phyloP scores from a whole-genome alignment of 192 early-diverging fungal genomes.

The Funneliformis mosseae region DNA sequence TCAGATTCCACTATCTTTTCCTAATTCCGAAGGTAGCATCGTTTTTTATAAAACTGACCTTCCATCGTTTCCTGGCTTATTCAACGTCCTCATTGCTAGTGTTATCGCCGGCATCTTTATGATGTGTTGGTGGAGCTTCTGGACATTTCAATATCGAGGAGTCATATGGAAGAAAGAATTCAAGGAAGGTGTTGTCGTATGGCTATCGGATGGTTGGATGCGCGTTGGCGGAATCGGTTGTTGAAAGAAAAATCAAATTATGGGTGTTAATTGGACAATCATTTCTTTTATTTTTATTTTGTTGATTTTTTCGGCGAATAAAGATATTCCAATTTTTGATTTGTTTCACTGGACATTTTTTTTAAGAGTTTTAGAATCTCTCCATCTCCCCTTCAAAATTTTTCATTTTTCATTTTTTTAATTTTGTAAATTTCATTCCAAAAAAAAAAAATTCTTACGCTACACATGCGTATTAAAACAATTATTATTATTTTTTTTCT shows the following conservation, averaged over 20 bases:
- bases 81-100: slow-evolving; percentile 45
- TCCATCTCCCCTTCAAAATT: no score
- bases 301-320: no score
- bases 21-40: not conserved
- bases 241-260: not conserved
- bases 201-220: slow-evolving; percentile 30
- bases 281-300: no score
- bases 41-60: slow-evolving; percentile 41
- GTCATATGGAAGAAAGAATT: slow-evolving; percentile 57
- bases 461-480: no score
- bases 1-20: slow-evolving; percentile 35
- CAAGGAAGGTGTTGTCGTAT: slow-evolving; percentile 56
- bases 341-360: no score
- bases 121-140: slow-evolving; percentile 58
- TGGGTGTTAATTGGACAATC: no score
- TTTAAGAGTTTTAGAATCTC: no score
- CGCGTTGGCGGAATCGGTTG: slow-evolving; percentile 6
- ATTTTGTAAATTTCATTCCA: no score
- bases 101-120: slow-evolving; percentile 49
- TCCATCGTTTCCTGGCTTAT: slow-evolving; percentile 40
- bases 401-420: no score
- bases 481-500: no score
- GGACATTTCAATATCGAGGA: slow-evolving; percentile 59
- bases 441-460: no score
- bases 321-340: no score